Percentiles rank a stretch among this genome's conserved stretches.
phyloP scores from a whole-genome alignment of 345 rosid genomes.

The Passiflora organensis region DNA sequence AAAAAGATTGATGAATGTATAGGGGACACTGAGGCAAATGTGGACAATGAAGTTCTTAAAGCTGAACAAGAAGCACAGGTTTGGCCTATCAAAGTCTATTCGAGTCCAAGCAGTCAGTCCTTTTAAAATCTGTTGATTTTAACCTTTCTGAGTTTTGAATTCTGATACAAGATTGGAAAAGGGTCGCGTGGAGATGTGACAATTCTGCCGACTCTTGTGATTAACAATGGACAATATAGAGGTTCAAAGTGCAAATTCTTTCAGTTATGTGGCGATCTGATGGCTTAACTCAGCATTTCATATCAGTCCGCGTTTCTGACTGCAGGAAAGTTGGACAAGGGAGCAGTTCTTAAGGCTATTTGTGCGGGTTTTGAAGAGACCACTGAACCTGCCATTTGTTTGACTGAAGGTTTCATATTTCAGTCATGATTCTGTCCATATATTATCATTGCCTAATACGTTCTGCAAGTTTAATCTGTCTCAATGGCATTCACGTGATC shows the following conservation, averaged over 20 bases:
- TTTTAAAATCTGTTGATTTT: not conserved
- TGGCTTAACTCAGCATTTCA: not conserved
- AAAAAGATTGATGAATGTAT: constrained; percentile 69
- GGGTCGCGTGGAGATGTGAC: constrained; percentile 54
- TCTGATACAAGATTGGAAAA: constrained; percentile 35
- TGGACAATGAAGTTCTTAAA: constrained; percentile 67
- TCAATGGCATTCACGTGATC: not conserved
- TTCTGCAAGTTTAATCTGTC: not conserved
- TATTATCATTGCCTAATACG: not conserved
- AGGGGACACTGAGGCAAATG: constrained; percentile 70
- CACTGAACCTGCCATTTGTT: constrained; percentile 35
- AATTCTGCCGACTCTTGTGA: constrained; percentile 43
- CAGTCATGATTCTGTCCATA: not conserved
- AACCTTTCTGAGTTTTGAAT: not conserved
- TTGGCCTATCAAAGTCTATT: constrained; percentile 7
- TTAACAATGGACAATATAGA: constrained; percentile 46
- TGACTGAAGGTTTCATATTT: constrained; percentile 22
- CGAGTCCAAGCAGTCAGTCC: not conserved
- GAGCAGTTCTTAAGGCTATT: constrained; percentile 40
- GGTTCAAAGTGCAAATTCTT: constrained; percentile 20
- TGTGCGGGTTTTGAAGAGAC: constrained; percentile 42
- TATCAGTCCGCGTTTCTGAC: not conserved
- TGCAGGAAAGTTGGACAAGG: constrained; percentile 44
- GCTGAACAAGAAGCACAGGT: constrained; percentile 91
- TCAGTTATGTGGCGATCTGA: not conserved